A percentile compares a stretch with the other conserved stretches of the same genome.
Conservation (phyloP, 768 basidiomycete genomes). For the Coprinellus aureogranulatus region DNA sequence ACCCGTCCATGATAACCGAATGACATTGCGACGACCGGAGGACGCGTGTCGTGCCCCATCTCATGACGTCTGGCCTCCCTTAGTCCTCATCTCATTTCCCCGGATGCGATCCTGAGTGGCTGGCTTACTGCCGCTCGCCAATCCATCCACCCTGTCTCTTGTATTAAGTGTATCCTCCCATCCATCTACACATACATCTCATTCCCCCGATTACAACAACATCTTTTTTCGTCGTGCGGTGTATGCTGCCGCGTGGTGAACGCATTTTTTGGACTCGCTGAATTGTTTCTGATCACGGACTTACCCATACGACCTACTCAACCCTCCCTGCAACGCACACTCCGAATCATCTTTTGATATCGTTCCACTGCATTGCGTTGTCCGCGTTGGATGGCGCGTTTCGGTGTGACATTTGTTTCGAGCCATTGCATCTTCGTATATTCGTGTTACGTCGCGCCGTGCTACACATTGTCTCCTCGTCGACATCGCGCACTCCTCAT, state of each 20-base stretch:
- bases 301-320: not conserved
- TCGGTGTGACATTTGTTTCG: too few relatives aligned
- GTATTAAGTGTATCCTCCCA: slow-evolving; percentile 7
- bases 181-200: too few relatives aligned
- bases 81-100: too few relatives aligned
- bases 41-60: not conserved
- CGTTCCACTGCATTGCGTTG: too few relatives aligned
- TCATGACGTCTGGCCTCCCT: not conserved
- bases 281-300: not conserved
- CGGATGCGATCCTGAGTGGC: too few relatives aligned
- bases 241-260: not conserved
- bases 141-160: not conserved
- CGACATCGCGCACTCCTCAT: not conserved
- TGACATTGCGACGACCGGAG: not conserved
- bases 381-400: too few relatives aligned
- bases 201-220: slow-evolving; percentile 9
- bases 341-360: too few relatives aligned
- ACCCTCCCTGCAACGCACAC: not conserved
- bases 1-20: slow-evolving; percentile 2
- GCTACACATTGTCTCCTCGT: not conserved
- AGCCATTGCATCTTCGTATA: too few relatives aligned
- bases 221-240: slow-evolving; percentile 18
- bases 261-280: not conserved
- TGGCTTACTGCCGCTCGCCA: too few relatives aligned
- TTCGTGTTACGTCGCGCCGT: too few relatives aligned